Conservation (phyloP, 177 flowering plant species). For the Vitis hybrid region DNA sequence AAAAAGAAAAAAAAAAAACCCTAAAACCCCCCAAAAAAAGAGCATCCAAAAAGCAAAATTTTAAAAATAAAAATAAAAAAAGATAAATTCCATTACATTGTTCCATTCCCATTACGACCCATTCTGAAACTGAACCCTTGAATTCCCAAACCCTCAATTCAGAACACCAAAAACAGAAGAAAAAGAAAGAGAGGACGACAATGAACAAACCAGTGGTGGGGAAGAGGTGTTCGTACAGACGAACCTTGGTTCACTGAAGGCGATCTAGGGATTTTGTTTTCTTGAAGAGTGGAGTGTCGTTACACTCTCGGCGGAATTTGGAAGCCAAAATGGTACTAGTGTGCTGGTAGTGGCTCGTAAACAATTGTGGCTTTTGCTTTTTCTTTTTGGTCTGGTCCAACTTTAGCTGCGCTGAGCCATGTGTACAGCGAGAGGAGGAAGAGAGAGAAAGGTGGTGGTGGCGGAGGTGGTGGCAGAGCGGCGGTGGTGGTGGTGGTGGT, state of each 20-base stretch:
- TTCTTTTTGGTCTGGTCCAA: conserved; percentile 4
- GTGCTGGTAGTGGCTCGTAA: neutral
- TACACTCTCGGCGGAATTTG: too few species aligned
- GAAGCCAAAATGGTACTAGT: neutral
- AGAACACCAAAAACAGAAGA: neutral
- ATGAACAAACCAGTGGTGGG: neutral
- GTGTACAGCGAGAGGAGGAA: neutral
- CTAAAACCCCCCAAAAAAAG: neutral
- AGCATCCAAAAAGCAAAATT: conserved; percentile 1
- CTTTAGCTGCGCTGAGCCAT: conserved; percentile 5
- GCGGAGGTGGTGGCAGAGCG: neutral
- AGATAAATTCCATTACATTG: neutral
- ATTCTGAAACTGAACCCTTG: conserved; percentile 15
- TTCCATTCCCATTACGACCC: neutral
- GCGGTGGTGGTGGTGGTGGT: too few species aligned
- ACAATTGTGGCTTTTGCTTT: conserved; percentile 14
- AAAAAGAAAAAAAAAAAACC: neutral
- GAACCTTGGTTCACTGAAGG: too few species aligned
- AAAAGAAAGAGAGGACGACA: neutral
- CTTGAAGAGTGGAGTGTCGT: too few species aligned
- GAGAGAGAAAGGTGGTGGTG: neutral
- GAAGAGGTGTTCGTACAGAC: neutral
- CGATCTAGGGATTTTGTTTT: too few species aligned
- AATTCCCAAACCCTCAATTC: conserved; percentile 10
- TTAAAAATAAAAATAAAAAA: conserved; percentile 1